phyloP scores from a whole-genome alignment of 108 stramenopile genomes.

The Epipyxis sp. region DNA sequence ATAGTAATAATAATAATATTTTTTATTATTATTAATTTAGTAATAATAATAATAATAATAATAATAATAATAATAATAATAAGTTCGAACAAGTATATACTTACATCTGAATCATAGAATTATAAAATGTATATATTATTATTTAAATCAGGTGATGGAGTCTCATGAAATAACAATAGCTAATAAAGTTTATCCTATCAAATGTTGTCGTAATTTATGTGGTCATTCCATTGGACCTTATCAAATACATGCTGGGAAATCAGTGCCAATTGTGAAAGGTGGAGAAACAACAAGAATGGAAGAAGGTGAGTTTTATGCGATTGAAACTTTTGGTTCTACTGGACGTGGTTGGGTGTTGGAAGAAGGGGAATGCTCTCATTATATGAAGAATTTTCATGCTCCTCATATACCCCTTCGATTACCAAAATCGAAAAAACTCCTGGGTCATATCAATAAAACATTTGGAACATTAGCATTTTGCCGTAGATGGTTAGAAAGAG shows the following conservation, averaged over 20 bases:
- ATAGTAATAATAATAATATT: too few species aligned
- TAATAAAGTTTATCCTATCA: slow-evolving; percentile 83
- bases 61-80: too few species aligned
- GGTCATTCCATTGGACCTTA: slow-evolving; percentile 96
- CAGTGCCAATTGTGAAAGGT: slow-evolving; percentile 89
- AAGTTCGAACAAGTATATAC: too few species aligned
- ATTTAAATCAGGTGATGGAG: too few species aligned
- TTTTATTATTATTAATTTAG: too few species aligned
- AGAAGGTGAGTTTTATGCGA: slow-evolving; percentile 96
- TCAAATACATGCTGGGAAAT: slow-evolving; percentile 95
- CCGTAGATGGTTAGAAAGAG: slow-evolving; percentile 94
- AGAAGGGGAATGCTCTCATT: slow-evolving; percentile 96
- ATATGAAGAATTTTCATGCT: slow-evolving; percentile 93
- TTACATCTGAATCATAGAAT: too few species aligned
- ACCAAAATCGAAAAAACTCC: slow-evolving; percentile 77
- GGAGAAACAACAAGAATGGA: slow-evolving; percentile 91
- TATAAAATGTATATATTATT: too few species aligned
- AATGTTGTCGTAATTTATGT: slow-evolving; percentile 84
- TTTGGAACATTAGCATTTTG: slow-evolving; percentile 98
- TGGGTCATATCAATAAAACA: slow-evolving; percentile 96
- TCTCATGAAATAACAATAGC: slow-evolving; percentile 91
- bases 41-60: too few species aligned
- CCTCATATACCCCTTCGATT: slow-evolving; percentile 90
- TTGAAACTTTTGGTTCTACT: slow-evolving; percentile 95
- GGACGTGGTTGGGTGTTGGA: slow-evolving; percentile 94